Evolutionary conservation across 2,329 filamentous ascomycete species (phyloP).

Genomic region (Magnaporthales sp.): DNA sequence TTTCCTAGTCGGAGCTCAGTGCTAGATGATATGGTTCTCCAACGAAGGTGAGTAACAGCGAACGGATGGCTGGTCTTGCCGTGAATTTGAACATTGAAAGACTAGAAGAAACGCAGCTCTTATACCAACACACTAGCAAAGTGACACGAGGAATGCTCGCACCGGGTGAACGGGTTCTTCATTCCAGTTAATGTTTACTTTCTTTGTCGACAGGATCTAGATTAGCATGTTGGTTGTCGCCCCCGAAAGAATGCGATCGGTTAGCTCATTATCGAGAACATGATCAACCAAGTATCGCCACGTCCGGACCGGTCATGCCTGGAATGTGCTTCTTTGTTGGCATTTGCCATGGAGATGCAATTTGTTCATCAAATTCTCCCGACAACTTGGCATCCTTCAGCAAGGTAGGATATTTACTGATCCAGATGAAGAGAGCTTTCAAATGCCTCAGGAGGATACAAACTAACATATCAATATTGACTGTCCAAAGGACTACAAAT

Average conservation of each 20-base stretch:
- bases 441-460: not conserved
- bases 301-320: not conserved
- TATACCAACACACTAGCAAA: not conserved
- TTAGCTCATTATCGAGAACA: not conserved
- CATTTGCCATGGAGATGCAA: not conserved
- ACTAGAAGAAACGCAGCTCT: not conserved
- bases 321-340: not conserved
- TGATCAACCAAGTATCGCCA: not conserved
- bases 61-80: not conserved
- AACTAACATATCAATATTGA: not conserved
- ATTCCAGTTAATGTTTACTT: not conserved
- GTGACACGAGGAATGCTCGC: not conserved
- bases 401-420: not conserved
- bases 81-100: not conserved
- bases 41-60: not conserved
- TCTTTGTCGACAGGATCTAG: too few species aligned
- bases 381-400: not conserved
- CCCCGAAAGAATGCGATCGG: not conserved
- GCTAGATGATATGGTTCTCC: not conserved
- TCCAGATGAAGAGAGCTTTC: fast-evolving
- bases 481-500: not conserved
- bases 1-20: not conserved
- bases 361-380: not conserved
- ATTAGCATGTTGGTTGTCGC: not conserved
- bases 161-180: not conserved